These are phyloP conservation scores for Asparagopsis taxiformis DNA, from an alignment of 31 red algal species.

Conservation along the genomic window DNA sequence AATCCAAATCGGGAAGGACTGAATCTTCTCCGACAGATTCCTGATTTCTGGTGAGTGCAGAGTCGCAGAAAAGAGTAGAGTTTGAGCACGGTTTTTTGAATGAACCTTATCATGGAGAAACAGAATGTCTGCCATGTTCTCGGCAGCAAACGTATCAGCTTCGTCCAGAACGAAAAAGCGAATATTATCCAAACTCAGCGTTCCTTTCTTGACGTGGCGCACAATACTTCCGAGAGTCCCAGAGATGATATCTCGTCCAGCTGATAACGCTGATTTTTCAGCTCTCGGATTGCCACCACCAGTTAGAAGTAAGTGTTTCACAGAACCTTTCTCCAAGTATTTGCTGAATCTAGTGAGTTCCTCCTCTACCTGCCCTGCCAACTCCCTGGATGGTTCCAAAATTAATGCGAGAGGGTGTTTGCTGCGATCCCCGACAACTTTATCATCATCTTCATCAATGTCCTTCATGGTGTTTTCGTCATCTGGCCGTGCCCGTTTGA, in stretches of 20 bases:
- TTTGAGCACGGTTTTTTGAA: conserved; percentile 63
- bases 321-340: conserved; percentile 23
- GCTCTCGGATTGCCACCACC: conserved; percentile 56
- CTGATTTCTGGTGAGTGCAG: conserved; percentile 71
- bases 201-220: conserved; percentile 43
- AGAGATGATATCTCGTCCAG: conserved; percentile 55
- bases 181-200: conserved; percentile 42
- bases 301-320: conserved; percentile 25
- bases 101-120: conserved; percentile 43
- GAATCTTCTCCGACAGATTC: conserved; percentile 71
- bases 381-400: conserved; percentile 79
- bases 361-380: conserved; percentile 75
- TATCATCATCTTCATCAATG: background rate
- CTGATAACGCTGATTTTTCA: conserved; percentile 21
- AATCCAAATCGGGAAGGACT: conserved; percentile 72
- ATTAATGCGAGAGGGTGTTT: conserved; percentile 68
- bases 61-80: conserved; percentile 82
- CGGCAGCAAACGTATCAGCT: conserved; percentile 71
- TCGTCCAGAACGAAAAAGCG: conserved; percentile 90
- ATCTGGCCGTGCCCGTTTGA: background rate
- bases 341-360: conserved; percentile 62
- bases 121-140: conserved; percentile 48
- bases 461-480: conserved; percentile 1
- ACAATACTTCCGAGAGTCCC: conserved; percentile 70
- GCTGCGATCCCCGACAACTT: conserved; percentile 11